Base-by-base conservation (phyloP, 805 yeast genomes). In the Komagataella mondaviorum region DNA sequence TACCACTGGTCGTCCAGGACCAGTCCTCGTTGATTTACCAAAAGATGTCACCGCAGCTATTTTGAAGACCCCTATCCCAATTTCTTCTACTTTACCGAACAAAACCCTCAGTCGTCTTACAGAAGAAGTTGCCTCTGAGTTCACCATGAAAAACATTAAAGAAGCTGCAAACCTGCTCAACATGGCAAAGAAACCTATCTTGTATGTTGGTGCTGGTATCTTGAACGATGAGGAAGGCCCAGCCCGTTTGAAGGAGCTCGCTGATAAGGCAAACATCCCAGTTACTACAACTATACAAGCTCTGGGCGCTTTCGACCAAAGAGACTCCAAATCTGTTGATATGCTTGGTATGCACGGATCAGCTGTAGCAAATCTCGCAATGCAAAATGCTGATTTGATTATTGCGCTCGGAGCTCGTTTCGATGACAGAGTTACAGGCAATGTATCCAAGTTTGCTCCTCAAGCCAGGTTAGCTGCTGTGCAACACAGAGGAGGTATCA, bases 311-410 rank as follows among this genome's bases (percentile, higher is more conserved):
- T 93, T 83, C 62, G 96, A 93, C 70, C 98, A 93, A 72, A 78
- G 75, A 55, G 96, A 90, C 69, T 83, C 82, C 57, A 88, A 89
- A 68, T 84, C 96, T 23, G 71, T 93, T 58, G 96, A 91, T 68
- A 88, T 93, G 95, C 78, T 93, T 58, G 99, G 99, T 61, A 93
- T 93, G 99, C 99, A 93, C 70, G 99, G 99, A 57, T 77, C 83
- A 55, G 96, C 89, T 49, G 88, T 89, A 60, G 99, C 99, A 59
- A 93, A 93, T 75, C 66, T 85, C 62, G 95, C 98, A 51, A 84
- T 93, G 59, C 99, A 93, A 73, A 75, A 81, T 54, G 96, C 98
- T 45, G 99, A 93, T 69, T 72, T 90, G 60, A 88, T 93, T 63
- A 71, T 93, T 55, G 98, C 98, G 16, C 75, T 93, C 47, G 99